These are phyloP conservation scores for Glycyrrhiza uralensis DNA, from an alignment of 306 rosid genomes.

Conservation along the genomic window DNA sequence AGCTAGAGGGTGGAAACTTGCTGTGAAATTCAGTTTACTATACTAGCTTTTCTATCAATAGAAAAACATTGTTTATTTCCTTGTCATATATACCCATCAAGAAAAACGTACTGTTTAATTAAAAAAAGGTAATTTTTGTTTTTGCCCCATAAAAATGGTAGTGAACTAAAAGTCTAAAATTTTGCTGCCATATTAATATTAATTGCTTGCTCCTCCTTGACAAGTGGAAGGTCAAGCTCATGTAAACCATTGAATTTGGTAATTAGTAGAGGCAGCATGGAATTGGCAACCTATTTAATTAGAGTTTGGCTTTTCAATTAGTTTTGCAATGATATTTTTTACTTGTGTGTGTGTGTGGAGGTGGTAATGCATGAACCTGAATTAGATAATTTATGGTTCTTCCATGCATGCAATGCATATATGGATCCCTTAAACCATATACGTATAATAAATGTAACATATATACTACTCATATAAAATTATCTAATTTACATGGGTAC, in stretches of 20 bases:
- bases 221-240: neutral
- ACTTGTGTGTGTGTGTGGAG: neutral
- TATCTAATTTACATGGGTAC: neutral
- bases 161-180: neutral
- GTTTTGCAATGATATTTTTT: neutral
- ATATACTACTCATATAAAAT: neutral
- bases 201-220: neutral
- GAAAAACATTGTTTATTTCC: neutral
- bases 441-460: neutral
- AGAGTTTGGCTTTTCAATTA: neutral
- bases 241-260: neutral
- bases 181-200: neutral
- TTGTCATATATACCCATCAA: neutral
- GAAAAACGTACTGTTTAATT: no score
- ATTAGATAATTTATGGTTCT: neutral
- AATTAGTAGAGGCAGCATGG: neutral
- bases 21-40: neutral
- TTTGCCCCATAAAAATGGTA: neutral
- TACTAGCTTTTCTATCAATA: slow-evolving; percentile 13
- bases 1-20: neutral
- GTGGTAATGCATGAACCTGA: neutral
- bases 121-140: neutral
- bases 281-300: neutral
- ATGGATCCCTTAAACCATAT: neutral
- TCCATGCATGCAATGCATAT: neutral